Conservation (phyloP, 768 basidiomycete species). For the Hygrocybe coccinea region DNA sequence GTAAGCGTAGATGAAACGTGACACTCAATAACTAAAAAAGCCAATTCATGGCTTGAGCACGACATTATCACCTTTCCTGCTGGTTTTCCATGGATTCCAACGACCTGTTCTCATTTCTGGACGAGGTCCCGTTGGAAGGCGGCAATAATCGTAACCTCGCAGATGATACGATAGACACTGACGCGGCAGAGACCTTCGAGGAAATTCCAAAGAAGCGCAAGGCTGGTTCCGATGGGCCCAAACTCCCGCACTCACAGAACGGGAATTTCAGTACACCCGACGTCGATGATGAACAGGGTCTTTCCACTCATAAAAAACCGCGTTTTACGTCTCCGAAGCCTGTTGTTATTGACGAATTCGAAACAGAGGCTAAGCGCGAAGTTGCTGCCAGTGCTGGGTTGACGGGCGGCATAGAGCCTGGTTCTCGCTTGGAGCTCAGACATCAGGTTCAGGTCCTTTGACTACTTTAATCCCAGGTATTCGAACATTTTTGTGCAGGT, state of each 20-base stretch:
- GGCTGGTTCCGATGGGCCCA: neutral
- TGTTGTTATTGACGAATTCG: constrained; percentile 87
- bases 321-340: constrained; percentile 63
- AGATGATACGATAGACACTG: neutral
- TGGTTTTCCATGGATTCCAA: constrained; percentile 1
- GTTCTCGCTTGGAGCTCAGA: constrained; percentile 66
- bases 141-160: neutral
- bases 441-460: constrained; percentile 58
- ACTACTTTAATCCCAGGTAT: neutral
- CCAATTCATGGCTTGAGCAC: too few species aligned
- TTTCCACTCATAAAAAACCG: constrained; percentile 50
- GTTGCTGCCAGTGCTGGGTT: constrained; percentile 85
- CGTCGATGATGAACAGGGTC: constrained; percentile 22
- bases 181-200: neutral
- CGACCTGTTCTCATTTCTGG: constrained; percentile 9
- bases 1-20: too few species aligned
- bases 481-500: constrained; percentile 45
- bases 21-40: too few species aligned
- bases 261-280: neutral
- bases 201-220: constrained; percentile 1
- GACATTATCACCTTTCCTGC: too few species aligned
- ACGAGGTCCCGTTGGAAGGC: constrained; percentile 1
- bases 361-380: constrained; percentile 89
- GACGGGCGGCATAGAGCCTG: constrained; percentile 64
- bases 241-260: neutral